Conservation (phyloP, 495 filamentous ascomycete genomes). For the Staphylotrichum tortipilum region DNA sequence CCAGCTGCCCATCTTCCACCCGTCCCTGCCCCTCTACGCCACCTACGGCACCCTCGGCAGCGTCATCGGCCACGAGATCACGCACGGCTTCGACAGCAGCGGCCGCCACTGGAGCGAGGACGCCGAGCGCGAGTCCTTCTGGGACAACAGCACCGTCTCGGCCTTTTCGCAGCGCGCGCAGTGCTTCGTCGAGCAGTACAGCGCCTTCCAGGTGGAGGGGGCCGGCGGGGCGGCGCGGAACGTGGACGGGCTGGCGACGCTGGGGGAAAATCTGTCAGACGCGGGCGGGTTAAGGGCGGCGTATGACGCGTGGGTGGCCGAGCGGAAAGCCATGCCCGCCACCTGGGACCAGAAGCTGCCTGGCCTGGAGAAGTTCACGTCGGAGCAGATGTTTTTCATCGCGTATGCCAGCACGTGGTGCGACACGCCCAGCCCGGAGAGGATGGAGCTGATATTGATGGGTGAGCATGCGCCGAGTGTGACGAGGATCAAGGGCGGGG, state of each 20-base stretch:
- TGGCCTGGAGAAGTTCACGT: constrained; percentile 54
- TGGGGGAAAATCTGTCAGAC: constrained; percentile 72
- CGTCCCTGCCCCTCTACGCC: constrained; percentile 53
- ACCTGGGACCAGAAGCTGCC: constrained; percentile 46
- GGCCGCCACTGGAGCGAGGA: constrained; percentile 60
- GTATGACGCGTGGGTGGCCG: constrained; percentile 51
- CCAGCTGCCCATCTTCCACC: constrained; percentile 60
- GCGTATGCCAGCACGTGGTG: constrained; percentile 63
- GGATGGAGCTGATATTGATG: constrained; percentile 48
- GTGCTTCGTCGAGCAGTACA: constrained; percentile 67
- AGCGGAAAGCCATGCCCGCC: constrained; percentile 31
- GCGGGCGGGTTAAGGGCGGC: constrained; percentile 60
- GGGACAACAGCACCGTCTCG: constrained; percentile 49
- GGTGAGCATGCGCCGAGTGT: constrained; percentile 59
- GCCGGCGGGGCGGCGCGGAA: constrained; percentile 51
- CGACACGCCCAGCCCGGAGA: constrained; percentile 50
- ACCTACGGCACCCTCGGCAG: constrained; percentile 56
- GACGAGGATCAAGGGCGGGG: constrained; percentile 53
- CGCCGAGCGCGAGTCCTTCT: constrained; percentile 63
- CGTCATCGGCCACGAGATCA: constrained; percentile 49
- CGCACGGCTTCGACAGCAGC: constrained; percentile 64
- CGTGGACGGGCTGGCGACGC: constrained; percentile 58
- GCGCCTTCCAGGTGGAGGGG: constrained; percentile 50
- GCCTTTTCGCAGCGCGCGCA: constrained; percentile 55
- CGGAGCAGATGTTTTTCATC: constrained; percentile 68